Evolutionary conservation across 2,329 filamentous ascomycete species (phyloP).

Genomic region (Penicillium paneum): DNA sequence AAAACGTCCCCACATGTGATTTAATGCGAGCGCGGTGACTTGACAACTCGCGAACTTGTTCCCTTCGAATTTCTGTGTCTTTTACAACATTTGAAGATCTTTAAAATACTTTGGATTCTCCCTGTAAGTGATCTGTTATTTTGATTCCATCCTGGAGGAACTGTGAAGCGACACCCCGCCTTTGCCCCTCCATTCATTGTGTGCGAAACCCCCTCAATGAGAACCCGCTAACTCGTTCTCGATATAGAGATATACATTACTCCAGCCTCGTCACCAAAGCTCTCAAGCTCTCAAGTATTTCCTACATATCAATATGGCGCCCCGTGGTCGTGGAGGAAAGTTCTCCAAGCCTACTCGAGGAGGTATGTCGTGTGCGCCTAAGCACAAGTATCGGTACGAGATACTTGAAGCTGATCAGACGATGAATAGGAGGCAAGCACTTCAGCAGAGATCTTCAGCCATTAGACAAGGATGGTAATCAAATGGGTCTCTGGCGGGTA

Average conservation of each 20-base stretch:
- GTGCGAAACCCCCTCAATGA: not conserved
- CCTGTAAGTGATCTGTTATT: not conserved
- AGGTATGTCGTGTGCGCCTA: slow-evolving; percentile 55
- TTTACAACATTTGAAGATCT: not conserved
- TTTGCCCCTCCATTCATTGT: slow-evolving; percentile 18
- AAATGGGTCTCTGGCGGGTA: slow-evolving; percentile 81
- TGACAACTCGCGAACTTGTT: not conserved
- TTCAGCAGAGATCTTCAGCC: slow-evolving; percentile 91
- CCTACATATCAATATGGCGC: slow-evolving; percentile 35
- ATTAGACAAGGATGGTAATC: slow-evolving; percentile 82
- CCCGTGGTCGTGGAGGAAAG: slow-evolving; percentile 81
- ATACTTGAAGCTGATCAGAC: slow-evolving; percentile 3
- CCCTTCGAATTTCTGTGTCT: not conserved
- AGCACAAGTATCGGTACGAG: not conserved
- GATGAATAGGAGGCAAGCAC: slow-evolving; percentile 74
- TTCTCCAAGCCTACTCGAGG: slow-evolving; percentile 91
- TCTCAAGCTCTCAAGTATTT: not conserved
- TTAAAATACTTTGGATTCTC: not conserved
- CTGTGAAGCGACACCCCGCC: slow-evolving; percentile 10
- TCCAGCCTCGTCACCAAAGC: not conserved
- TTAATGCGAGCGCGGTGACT: slow-evolving; percentile 22
- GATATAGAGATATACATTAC: not conserved
- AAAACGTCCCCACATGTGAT: slow-evolving; percentile 15
- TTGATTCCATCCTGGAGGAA: not conserved
- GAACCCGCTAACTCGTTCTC: not conserved